Evolutionary conservation across 352 stramenopile genomes (phyloP).

Genomic region (Phytopythium helicoides): DNA sequence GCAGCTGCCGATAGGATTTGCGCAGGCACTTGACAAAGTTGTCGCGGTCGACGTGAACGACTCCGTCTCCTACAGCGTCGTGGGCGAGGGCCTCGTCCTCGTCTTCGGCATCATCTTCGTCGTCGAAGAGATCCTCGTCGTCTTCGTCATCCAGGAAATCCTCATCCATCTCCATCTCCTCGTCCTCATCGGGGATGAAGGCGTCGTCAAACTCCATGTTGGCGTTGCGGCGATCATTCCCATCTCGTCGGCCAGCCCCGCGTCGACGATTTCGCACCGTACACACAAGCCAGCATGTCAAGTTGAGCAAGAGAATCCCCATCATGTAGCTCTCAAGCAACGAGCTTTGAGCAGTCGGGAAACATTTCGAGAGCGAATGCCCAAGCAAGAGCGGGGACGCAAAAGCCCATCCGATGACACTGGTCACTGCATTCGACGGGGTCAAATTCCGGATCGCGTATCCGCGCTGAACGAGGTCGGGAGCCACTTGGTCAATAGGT

Average conservation of each 20-base stretch:
- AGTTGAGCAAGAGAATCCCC: slow-evolving; percentile 74
- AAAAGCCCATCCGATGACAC: slow-evolving; percentile 65
- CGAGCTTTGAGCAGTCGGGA: slow-evolving; percentile 42
- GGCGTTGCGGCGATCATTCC: slow-evolving; percentile 8
- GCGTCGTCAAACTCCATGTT: slow-evolving; percentile 19
- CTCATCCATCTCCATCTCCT: slow-evolving; percentile 19
- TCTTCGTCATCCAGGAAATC: slow-evolving; percentile 27
- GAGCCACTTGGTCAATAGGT: slow-evolving; percentile 60
- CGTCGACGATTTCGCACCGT: slow-evolving; percentile 60
- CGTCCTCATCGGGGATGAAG: slow-evolving; percentile 13
- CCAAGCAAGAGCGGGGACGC: slow-evolving; percentile 72
- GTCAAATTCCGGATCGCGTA: slow-evolving; percentile 75
- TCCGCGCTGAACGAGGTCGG: slow-evolving; percentile 48
- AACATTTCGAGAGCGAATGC: slow-evolving; percentile 50
- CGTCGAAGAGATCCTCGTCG: slow-evolving; percentile 30
- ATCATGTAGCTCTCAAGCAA: slow-evolving; percentile 70
- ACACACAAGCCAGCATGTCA: slow-evolving; percentile 72
- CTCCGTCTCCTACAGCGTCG: slow-evolving; percentile 14
- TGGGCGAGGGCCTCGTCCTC: slow-evolving; percentile 36
- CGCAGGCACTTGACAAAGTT: slow-evolving; percentile 55
- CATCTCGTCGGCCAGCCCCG: slow-evolving; percentile 16
- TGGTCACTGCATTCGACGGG: slow-evolving; percentile 37
- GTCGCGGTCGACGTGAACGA: slow-evolving; percentile 15
- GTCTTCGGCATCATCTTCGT: slow-evolving; percentile 34
- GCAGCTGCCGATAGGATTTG: slow-evolving; percentile 63